Base-by-base conservation (phyloP, 2,329 filamentous ascomycete species). In the Colletotrichum sp. region DNA sequence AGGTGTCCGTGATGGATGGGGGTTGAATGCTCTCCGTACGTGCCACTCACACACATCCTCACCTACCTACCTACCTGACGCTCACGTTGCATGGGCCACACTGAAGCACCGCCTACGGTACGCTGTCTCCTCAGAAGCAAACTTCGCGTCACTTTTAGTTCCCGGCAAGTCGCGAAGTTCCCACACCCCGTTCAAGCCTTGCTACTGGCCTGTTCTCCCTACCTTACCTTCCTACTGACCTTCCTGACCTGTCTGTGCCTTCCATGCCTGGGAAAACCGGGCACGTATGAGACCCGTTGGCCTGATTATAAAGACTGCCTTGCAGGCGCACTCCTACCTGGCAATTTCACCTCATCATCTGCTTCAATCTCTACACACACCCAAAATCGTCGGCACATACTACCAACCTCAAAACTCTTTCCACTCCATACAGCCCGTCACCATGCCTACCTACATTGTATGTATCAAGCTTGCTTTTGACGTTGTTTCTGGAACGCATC, bases 361-460 rank as follows among this genome's bases (percentile, higher is more conserved):
- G 59, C 32, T 24, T 44, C 71, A 66, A 64, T 52, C n/a, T 69
- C 32, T 21, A 18, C 34, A 18, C 36, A n/a, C 52, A 52, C 39
- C 26, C 36, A 64, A 64, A 74, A 59, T 34, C 36, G 44, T 55
- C 18, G 44, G 39, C 18, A 39, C 13, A 16, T 34, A 28, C 24
- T 63, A 28, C 63, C 52, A 66, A 21, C 66, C 24, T 8, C 62
- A 49, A 26, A 44, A 59, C 18, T 15, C 18, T 30, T 8, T 36
- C 39, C 44, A 65, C 4, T 73, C 64, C 21, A 71, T 9, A 12
- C 74, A 55, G 71, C 64, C 72, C 74, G 16, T 70, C 80, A 89
- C 81, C 62, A 91, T 91, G 90, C 88, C 90, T 86, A 84, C 86
- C 81, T 91, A 90, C 85, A 91, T 92, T 81, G 90, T 91, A 83